phyloP scores from a whole-genome alignment of 1,284 basidiomycete genomes.

The Naganishia sp. region DNA sequence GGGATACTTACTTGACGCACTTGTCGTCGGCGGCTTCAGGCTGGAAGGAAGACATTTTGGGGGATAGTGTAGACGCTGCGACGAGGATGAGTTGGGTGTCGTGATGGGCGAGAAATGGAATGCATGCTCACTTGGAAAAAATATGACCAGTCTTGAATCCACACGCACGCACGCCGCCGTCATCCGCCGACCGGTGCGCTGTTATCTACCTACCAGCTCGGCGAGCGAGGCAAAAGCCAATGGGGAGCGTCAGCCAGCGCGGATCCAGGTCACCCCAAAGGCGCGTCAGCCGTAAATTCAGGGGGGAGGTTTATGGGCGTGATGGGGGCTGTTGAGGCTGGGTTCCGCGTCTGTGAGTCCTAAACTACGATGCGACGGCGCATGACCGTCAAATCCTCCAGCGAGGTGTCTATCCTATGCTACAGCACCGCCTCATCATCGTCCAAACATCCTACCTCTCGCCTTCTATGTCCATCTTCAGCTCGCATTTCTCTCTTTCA shows the following conservation, averaged over 20 bases:
- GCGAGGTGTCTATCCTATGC: too few species aligned
- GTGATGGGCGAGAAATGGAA: background rate
- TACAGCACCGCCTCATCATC: too few species aligned
- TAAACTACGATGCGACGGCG: too few species aligned
- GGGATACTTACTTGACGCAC: constrained; percentile 42
- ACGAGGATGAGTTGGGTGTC: background rate
- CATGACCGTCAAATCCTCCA: too few species aligned
- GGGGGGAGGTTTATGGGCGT: too few species aligned
- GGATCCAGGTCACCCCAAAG: too few species aligned
- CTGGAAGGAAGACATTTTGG: constrained; percentile 52
- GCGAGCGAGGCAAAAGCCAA: background rate
- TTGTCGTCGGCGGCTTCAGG: constrained; percentile 59
- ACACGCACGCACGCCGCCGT: too few species aligned
- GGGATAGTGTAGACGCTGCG: background rate
- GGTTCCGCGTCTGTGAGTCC: too few species aligned
- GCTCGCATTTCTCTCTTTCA: too few species aligned
- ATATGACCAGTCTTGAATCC: background rate
- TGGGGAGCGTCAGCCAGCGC: background rate
- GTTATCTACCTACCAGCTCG: constrained; percentile 3
- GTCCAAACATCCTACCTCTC: too few species aligned
- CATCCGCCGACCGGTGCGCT: background rate
- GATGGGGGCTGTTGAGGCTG: too few species aligned
- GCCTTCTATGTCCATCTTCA: too few species aligned
- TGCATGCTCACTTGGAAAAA: background rate
- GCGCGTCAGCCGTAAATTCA: background rate